Evolutionary conservation across 257 asterid species (phyloP).

Genomic region (Forsythia viridissima): DNA sequence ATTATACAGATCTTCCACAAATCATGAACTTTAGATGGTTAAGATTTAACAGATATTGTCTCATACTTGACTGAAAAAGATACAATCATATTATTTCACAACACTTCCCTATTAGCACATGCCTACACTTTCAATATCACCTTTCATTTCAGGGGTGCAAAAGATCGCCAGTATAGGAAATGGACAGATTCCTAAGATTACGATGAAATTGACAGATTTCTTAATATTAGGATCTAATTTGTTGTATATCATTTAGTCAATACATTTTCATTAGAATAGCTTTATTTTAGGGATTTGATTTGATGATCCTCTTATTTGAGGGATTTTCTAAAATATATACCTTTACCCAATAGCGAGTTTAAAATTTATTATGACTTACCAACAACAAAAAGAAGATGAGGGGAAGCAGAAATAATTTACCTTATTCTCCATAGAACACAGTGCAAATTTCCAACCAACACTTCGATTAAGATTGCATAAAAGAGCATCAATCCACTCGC

Average conservation of each 20-base stretch:
- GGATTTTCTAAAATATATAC: background rate
- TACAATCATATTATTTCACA: background rate
- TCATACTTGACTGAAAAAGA: background rate
- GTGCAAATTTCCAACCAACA: slow-evolving; percentile 93
- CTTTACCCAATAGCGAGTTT: background rate
- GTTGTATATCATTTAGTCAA: background rate
- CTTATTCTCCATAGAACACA: slow-evolving; percentile 98
- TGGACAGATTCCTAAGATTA: background rate
- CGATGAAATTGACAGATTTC: background rate
- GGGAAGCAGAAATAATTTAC: slow-evolving; percentile 34
- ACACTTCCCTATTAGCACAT: background rate
- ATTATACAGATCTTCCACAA: background rate
- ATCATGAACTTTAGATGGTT: background rate
- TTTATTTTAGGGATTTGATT: background rate
- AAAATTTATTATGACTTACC: background rate
- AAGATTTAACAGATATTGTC: background rate
- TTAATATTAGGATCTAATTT: background rate
- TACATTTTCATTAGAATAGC: background rate
- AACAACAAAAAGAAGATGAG: slow-evolving; percentile 8
- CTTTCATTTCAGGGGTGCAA: background rate
- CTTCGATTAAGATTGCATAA: slow-evolving; percentile 82
- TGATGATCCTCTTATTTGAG: background rate
- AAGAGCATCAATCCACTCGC: slow-evolving; percentile 99
- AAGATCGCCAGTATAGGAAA: background rate
- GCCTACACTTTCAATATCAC: background rate